Evolutionary conservation across 2,329 filamentous ascomycete genomes (phyloP).

Genomic region (Penicillium sp.): DNA sequence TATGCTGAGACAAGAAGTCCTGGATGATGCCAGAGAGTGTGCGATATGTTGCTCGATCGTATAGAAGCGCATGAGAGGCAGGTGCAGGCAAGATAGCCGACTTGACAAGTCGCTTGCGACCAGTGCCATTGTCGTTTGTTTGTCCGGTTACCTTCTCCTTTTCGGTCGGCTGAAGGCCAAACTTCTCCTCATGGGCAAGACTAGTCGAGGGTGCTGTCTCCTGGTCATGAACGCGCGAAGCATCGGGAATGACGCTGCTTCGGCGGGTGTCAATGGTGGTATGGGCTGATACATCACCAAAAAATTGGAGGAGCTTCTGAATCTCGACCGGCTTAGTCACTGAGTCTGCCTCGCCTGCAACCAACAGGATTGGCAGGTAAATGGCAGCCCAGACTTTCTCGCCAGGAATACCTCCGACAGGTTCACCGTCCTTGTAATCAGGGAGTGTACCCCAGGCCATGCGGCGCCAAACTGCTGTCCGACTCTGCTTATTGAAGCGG

Average conservation of each 20-base stretch:
- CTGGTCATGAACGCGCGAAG: slow-evolving; percentile 36
- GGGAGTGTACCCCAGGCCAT: slow-evolving; percentile 77
- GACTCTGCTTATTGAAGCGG: slow-evolving; percentile 74
- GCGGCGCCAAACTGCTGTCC: slow-evolving; percentile 77
- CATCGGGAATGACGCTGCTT: slow-evolving; percentile 36
- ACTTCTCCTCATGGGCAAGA: slow-evolving; percentile 34
- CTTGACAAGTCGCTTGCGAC: slow-evolving; percentile 62
- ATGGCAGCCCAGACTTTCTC: slow-evolving; percentile 72
- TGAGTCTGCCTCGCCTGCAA: slow-evolving; percentile 75
- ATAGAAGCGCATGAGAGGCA: slow-evolving; percentile 82
- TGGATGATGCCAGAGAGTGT: slow-evolving; percentile 80
- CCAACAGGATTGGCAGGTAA: slow-evolving; percentile 72
- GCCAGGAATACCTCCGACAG: slow-evolving; percentile 69
- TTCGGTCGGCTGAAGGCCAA: slow-evolving; percentile 30
- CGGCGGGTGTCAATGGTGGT: slow-evolving; percentile 32
- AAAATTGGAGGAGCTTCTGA: slow-evolving; percentile 62
- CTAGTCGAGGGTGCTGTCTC: slow-evolving; percentile 17
- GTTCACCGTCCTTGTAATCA: slow-evolving; percentile 52
- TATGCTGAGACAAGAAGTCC: slow-evolving; percentile 73
- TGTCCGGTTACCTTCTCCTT: slow-evolving; percentile 25
- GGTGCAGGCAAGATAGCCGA: slow-evolving; percentile 73
- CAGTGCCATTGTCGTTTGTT: slow-evolving; percentile 21
- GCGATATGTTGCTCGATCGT: slow-evolving; percentile 74
- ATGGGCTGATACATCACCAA: slow-evolving; percentile 36
- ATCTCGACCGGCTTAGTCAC: slow-evolving; percentile 75